Evolutionary conservation across 257 asterid genomes (phyloP).

Genomic region (Solanum sejunctum): DNA sequence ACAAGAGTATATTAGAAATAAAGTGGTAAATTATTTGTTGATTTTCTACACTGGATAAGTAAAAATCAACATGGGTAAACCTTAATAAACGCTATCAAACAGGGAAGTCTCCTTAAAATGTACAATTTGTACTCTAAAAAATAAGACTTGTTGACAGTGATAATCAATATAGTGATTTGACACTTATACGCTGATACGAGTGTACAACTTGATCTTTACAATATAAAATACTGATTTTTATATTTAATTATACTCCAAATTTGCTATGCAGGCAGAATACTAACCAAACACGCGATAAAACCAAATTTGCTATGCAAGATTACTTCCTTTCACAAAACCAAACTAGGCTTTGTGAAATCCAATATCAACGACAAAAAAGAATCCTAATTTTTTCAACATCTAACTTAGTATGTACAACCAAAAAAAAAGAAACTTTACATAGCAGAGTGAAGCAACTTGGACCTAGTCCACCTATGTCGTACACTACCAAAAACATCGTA

Average conservation of each 20-base stretch:
- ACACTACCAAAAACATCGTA: conserved; percentile 58
- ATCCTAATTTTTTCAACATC: neutral
- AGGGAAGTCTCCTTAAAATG: too few relatives aligned
- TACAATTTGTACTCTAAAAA: too few relatives aligned
- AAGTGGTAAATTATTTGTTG: too few relatives aligned
- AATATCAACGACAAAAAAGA: neutral
- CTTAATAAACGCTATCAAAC: too few relatives aligned
- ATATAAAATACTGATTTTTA: neutral
- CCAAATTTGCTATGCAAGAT: too few relatives aligned
- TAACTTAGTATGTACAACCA: neutral
- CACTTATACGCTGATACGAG: neutral
- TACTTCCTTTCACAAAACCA: neutral
- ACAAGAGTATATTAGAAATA: too few relatives aligned
- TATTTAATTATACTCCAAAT: neutral
- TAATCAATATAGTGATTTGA: too few relatives aligned
- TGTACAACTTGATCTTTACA: neutral
- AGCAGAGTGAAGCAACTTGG: conserved; percentile 43
- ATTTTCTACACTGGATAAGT: too few relatives aligned
- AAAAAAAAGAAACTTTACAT: conserved; percentile 8
- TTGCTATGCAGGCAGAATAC: neutral
- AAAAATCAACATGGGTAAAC: too few relatives aligned
- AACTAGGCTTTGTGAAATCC: neutral
- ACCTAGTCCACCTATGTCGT: conserved; percentile 43
- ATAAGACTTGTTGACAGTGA: neutral
- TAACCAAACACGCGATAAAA: neutral